Evolutionary conservation across 2,329 filamentous ascomycete species (phyloP).

Genomic region (Aspergillus eucalypticola): DNA sequence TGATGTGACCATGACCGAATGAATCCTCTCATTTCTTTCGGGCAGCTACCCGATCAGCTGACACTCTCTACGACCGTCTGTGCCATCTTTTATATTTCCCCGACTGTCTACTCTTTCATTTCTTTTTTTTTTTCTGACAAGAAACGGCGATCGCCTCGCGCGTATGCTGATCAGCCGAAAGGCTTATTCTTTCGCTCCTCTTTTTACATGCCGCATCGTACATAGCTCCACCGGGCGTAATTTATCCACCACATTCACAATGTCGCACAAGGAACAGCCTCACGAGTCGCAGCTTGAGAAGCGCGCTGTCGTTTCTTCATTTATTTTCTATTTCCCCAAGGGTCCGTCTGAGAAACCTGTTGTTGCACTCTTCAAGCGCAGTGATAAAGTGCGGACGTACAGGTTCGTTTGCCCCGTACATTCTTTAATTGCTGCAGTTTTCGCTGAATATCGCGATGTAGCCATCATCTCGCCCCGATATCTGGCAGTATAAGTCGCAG

Average conservation of each 20-base stretch:
- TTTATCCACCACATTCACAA: not conserved
- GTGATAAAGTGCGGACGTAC: constrained; percentile 61
- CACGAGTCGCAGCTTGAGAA: constrained; percentile 21
- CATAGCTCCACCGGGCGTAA: not conserved
- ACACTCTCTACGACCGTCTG: not conserved
- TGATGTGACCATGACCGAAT: constrained; percentile 19
- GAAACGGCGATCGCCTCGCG: not conserved
- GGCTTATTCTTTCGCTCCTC: not conserved
- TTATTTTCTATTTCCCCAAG: constrained; percentile 40
- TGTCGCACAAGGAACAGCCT: constrained; percentile 8
- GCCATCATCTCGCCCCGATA: constrained; percentile 60
- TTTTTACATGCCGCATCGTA: not conserved
- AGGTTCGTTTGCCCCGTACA: constrained; percentile 41
- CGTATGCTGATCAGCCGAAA: not conserved
- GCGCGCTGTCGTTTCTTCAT: constrained; percentile 46
- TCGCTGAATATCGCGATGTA: not conserved
- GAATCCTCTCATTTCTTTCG: not conserved
- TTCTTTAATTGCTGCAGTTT: not conserved
- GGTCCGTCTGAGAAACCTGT: constrained; percentile 32
- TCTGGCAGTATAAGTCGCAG: constrained; percentile 60
- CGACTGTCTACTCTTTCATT: no score
- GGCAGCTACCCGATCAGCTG: not conserved
- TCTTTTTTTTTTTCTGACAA: not conserved
- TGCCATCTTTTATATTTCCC: not conserved
- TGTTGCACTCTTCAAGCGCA: constrained; percentile 65